These are phyloP conservation scores for Lecanoromycetidae sp. DNA, from an alignment of 2,329 filamentous ascomycete genomes.

Conservation along the genomic window DNA sequence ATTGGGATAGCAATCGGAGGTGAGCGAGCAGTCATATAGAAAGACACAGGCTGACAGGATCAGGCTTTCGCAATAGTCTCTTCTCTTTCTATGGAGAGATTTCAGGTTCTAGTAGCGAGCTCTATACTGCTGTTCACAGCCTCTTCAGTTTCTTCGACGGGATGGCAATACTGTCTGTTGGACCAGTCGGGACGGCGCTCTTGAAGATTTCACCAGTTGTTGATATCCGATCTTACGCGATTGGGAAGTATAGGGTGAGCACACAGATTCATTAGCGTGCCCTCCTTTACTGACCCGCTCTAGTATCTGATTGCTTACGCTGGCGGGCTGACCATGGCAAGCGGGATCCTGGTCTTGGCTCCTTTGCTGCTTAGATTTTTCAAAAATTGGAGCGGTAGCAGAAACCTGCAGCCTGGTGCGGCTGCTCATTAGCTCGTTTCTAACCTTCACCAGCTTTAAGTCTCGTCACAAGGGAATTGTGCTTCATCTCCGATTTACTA, in stretches of 20 bases:
- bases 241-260: slow-evolving; percentile 10
- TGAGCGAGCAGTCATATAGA: background rate
- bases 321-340: slow-evolving; percentile 7
- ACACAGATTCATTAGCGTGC: background rate
- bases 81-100: slow-evolving; percentile 10
- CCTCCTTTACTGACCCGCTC: background rate
- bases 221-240: slow-evolving; percentile 2
- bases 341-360: slow-evolving; percentile 2
- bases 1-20: slow-evolving; percentile 9
- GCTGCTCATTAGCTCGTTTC: too few species aligned
- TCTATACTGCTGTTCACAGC: slow-evolving; percentile 11
- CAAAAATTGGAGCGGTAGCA: background rate
- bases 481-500: too few species aligned
- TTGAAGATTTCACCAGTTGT: slow-evolving; percentile 5
- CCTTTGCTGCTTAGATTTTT: background rate
- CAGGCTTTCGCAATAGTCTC: slow-evolving; percentile 4
- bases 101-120: slow-evolving; percentile 7
- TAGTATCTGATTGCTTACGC: slow-evolving; percentile 8
- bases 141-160: slow-evolving; percentile 11
- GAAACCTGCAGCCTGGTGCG: background rate
- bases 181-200: slow-evolving; percentile 5
- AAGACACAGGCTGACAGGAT: background rate
- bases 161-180: slow-evolving; percentile 8
- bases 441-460: too few species aligned
- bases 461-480: too few species aligned